Evolutionary conservation across 768 basidiomycete genomes (phyloP), one percentile per base, ranked within the genome.

Genomic region (Mycena filopes): DNA sequence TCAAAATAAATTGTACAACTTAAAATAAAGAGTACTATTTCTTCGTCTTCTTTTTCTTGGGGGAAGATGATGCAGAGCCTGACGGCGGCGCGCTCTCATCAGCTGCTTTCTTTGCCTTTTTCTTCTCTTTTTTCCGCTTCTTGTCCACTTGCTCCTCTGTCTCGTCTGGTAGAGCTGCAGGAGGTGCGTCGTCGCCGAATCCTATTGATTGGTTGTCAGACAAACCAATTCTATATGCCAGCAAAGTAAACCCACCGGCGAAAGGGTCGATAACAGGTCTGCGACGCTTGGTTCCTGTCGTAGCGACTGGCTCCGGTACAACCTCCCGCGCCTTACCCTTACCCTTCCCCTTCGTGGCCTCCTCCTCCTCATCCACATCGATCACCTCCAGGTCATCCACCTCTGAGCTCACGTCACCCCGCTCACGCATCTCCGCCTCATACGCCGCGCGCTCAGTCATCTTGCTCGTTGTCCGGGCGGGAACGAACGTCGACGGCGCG

Each of bases 371-470:
- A 31, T 76, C 79, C 10, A 78, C 81, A 31, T 80, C 79, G 55
- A 80, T 80, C 7, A 84, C 77, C 63, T 83, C 74, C 25, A 82
- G 71, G 23, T 76, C 81, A 21, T 84, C 83, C 16, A 81, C 79
- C 13, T 76, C 80, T 5, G 78, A 81, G 43, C 71, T 76, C 12
- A 81, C 83, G 54, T 84, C 85, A 50, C 82, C 83, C 38, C 76
- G 53, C 60, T 85, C 85, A 45, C 81, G 80, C 40, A 91, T 69
- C 55, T 86, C 78, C 68, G 81, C 80, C 71, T 91, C 84, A 69
- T 92, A 90, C 65, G 87, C 80, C 51, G 84, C 87, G 2, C 91
- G 84, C 60, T 86, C 88, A n/a, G 80, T 70, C 90, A 93, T 94
- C 76, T 93, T 94, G 68, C 79, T 81, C 3, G 92, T 94, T 16